phyloP scores from a whole-genome alignment of 768 basidiomycete species.

The Botryobasidium botryosum region DNA sequence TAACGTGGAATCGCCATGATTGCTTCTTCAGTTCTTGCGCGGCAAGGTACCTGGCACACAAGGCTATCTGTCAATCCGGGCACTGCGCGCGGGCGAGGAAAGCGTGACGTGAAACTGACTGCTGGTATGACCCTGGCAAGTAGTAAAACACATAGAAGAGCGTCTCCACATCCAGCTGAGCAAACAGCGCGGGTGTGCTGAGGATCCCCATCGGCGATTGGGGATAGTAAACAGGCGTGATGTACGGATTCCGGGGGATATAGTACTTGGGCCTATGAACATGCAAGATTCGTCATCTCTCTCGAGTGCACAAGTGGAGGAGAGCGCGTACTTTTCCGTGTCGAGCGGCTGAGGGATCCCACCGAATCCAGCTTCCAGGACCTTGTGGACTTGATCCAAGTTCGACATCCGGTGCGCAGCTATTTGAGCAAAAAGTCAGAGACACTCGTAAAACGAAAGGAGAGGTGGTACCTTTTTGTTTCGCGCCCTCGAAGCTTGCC shows the following conservation, averaged over 20 bases:
- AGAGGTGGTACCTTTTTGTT: slow-evolving; percentile 63
- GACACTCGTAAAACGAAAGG: not conserved
- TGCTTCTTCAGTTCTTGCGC: slow-evolving; percentile 95
- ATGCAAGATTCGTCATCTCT: slow-evolving; percentile 9
- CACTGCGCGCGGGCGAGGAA: not conserved
- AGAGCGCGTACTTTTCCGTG: slow-evolving; percentile 77
- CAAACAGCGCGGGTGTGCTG: slow-evolving; percentile 68
- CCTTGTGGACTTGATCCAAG: slow-evolving; percentile 77
- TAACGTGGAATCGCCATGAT: slow-evolving; percentile 98
- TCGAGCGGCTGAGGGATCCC: slow-evolving; percentile 85
- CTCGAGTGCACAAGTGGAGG: not conserved
- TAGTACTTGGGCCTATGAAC: slow-evolving; percentile 80
- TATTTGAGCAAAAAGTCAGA: slow-evolving; percentile 15
- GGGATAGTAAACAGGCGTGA: slow-evolving; percentile 87
- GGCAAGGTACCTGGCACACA: slow-evolving; percentile 56
- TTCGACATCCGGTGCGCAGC: slow-evolving; percentile 75
- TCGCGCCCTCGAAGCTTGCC: slow-evolving; percentile 86
- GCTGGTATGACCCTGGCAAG: slow-evolving; percentile 92
- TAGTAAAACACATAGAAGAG: slow-evolving; percentile 99
- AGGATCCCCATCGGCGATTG: slow-evolving; percentile 69
- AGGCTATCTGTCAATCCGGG: slow-evolving; percentile 2
- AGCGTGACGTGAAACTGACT: slow-evolving; percentile 34
- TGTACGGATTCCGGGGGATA: slow-evolving; percentile 80
- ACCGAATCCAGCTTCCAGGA: slow-evolving; percentile 81
- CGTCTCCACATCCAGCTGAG: slow-evolving; percentile 90